Evolutionary conservation across 352 stramenopile species (phyloP), one percentile per base, ranked within the genome.

Genomic region (Peronosclerospora sorghi): DNA sequence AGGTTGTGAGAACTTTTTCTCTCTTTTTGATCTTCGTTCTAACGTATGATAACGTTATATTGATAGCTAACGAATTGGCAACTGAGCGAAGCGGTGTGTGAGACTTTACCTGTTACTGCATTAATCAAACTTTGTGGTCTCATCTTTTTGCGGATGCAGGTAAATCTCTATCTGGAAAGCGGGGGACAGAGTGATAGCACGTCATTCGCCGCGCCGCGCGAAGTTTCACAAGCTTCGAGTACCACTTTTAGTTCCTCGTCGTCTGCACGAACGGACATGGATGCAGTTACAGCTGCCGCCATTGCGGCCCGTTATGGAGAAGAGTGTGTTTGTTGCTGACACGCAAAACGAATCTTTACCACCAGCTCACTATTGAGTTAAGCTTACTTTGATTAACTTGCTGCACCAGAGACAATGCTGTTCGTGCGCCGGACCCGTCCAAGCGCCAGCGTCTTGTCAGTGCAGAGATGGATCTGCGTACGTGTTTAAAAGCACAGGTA

Each of bases 151-250:
- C 18, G 13, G 5, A 8, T 54, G 8, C 40, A 83, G 72, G 68
- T 90, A 12, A 88, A 86, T 48, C 39, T 91, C 29, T 91, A 75
- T 51, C 88, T 92, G 79, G 79, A 92, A 40, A 92, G 72, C 44
- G 79, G 71, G 0, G 61, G 65, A 21, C 51, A 60, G 27, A 61
- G 51, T 35, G 15, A 21, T 6, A 39, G 36, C 24, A 41, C 51
- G 20, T 40, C 43, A 8, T 62, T 58, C 12, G 23, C 43, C 39
- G 48, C 17, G 9, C 44, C 43, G 1, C 48, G 21, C 9, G 32
- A 41, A 26, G 1, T 29, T 23, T 20, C 29, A 17, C 15, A 41
- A 32, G 37, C 24, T 36, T 39, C 34, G 4, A 49, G 35, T 17
- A 7, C 42, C 13, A 49, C 29, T 8, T 35, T 40, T 32, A 44